Evolutionary conservation across 1,139 yeast species (phyloP).

Genomic region (Kurtzmaniella quercitrusa): DNA sequence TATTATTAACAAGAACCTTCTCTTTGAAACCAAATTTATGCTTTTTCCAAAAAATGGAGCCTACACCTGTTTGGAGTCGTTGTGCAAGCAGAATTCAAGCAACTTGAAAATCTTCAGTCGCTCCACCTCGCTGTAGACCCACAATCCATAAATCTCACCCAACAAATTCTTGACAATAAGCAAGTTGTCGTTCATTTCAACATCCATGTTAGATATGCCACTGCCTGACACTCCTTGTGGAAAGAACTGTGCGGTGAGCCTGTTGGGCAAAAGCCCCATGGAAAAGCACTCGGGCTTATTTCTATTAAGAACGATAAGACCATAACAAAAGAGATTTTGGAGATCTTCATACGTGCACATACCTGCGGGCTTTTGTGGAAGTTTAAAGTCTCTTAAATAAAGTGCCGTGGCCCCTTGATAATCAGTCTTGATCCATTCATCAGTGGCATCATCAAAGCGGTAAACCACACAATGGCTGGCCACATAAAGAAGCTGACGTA

Average conservation of each 20-base stretch:
- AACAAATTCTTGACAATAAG: slow-evolving; percentile 73
- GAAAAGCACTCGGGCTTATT: slow-evolving; percentile 73
- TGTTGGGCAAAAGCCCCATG: slow-evolving; percentile 68
- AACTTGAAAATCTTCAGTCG: slow-evolving; percentile 59
- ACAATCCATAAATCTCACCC: slow-evolving; percentile 82
- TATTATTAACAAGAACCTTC: too few relatives aligned
- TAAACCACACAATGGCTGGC: slow-evolving; percentile 83
- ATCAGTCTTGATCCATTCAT: slow-evolving; percentile 79
- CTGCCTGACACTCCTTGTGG: slow-evolving; percentile 38
- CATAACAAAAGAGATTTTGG: slow-evolving; percentile 64
- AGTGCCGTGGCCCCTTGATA: slow-evolving; percentile 80
- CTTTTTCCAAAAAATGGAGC: background rate
- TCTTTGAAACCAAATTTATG: background rate
- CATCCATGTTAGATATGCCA: slow-evolving; percentile 55
- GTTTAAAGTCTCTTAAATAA: slow-evolving; percentile 57
- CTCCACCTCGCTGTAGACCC: slow-evolving; percentile 81
- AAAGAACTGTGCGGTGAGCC: slow-evolving; percentile 41
- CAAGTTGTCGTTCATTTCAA: slow-evolving; percentile 74
- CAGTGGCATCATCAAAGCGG: slow-evolving; percentile 55
- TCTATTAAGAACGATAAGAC: slow-evolving; percentile 74
- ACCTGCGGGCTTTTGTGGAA: slow-evolving; percentile 20
- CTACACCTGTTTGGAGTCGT: slow-evolving; percentile 18
- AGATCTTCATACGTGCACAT: slow-evolving; percentile 30
- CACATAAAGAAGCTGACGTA: slow-evolving; percentile 68
- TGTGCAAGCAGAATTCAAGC: slow-evolving; percentile 53